Evolutionary conservation across 805 yeast species (phyloP).

Genomic region (Kazachstania viticola): DNA sequence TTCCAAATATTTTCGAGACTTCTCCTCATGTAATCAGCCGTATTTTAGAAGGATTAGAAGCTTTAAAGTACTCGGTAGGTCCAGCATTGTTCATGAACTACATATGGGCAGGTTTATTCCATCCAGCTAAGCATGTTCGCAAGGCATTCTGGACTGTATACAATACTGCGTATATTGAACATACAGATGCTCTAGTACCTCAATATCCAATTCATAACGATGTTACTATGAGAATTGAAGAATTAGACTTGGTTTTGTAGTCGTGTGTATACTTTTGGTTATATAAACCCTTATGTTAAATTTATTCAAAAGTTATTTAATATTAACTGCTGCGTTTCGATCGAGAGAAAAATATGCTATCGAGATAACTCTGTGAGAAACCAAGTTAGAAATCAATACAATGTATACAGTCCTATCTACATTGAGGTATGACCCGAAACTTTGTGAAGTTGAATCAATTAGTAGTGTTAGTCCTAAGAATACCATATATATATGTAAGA

Average conservation of each 20-base stretch:
- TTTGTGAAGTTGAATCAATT: slow-evolving; percentile 14
- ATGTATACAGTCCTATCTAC: too few relatives aligned
- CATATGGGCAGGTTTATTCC: slow-evolving; percentile 80
- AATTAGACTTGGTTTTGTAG: slow-evolving; percentile 33
- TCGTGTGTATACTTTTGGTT: not conserved
- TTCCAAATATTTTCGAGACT: slow-evolving; percentile 88
- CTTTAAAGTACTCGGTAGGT: slow-evolving; percentile 62
- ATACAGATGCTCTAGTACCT: slow-evolving; percentile 69
- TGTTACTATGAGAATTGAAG: slow-evolving; percentile 30
- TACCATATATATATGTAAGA: too few relatives aligned
- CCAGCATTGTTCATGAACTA: slow-evolving; percentile 65
- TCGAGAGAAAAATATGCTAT: too few relatives aligned
- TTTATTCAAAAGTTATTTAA: not conserved
- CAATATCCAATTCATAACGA: slow-evolving; percentile 54
- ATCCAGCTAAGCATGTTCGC: slow-evolving; percentile 84
- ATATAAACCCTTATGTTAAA: not conserved
- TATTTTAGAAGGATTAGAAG: slow-evolving; percentile 69
- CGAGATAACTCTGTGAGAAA: too few relatives aligned
- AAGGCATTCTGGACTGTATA: slow-evolving; percentile 75
- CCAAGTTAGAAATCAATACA: too few relatives aligned
- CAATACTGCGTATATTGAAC: slow-evolving; percentile 64
- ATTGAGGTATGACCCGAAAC: slow-evolving; percentile 60
- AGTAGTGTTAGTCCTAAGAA: too few relatives aligned
- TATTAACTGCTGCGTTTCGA: too few relatives aligned
- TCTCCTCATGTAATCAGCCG: slow-evolving; percentile 90